These are phyloP conservation scores for Kalmusia sp. DNA, from an alignment of 2,329 filamentous ascomycete species.

Conservation along the genomic window DNA sequence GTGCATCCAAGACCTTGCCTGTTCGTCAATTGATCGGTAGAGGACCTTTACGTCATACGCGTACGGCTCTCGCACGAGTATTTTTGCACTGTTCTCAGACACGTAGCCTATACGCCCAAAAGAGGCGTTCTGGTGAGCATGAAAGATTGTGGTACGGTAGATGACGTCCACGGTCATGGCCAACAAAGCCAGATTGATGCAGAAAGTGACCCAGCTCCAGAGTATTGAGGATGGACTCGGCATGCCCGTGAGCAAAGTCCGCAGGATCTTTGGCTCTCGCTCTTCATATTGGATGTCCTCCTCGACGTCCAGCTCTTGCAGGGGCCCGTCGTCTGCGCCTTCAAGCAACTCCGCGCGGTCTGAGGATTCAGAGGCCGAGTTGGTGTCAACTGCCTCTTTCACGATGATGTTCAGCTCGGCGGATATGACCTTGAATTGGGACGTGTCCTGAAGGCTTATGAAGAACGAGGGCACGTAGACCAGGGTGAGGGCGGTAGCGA, in stretches of 20 bases:
- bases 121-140: slow-evolving; percentile 77
- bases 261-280: slow-evolving; percentile 63
- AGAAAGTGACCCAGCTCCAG: slow-evolving; percentile 71
- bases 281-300: slow-evolving; percentile 69
- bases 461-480: slow-evolving; percentile 72
- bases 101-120: slow-evolving; percentile 90
- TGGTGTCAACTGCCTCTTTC: slow-evolving; percentile 46
- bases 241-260: slow-evolving; percentile 75
- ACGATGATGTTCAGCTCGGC: slow-evolving; percentile 64
- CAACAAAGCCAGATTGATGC: slow-evolving; percentile 75
- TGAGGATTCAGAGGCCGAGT: slow-evolving; percentile 35
- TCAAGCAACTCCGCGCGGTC: slow-evolving; percentile 49
- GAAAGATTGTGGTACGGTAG: slow-evolving; percentile 72
- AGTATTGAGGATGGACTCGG: slow-evolving; percentile 75
- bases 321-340: slow-evolving; percentile 41
- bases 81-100: slow-evolving; percentile 77
- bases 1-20: slow-evolving; percentile 39
- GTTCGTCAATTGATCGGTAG: slow-evolving; percentile 39
- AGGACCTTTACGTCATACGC: slow-evolving; percentile 64
- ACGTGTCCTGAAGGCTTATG: slow-evolving; percentile 62
- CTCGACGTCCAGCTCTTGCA: slow-evolving; percentile 63
- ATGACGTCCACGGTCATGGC: slow-evolving; percentile 78
- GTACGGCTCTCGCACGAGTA: slow-evolving; percentile 86
- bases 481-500: slow-evolving; percentile 68
- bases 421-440: slow-evolving; percentile 63